phyloP scores from a whole-genome alignment of 2,329 filamentous ascomycete genomes.

The Penicillium sp. region DNA sequence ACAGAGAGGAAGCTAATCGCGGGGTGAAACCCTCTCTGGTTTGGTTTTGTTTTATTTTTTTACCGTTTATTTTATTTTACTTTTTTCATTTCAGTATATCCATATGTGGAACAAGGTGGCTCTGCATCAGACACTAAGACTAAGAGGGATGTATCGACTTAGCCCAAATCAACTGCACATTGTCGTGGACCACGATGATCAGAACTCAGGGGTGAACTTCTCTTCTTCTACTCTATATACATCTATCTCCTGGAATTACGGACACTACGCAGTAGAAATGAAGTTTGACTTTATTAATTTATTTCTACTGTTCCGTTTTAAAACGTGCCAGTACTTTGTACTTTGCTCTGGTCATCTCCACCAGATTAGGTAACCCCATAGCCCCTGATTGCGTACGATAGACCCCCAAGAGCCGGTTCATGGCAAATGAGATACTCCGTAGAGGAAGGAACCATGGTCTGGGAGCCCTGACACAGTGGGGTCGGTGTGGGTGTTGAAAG shows the following conservation, averaged over 20 bases:
- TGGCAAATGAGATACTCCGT: constrained; percentile 17
- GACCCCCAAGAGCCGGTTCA: constrained; percentile 18
- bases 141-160: constrained; percentile 25
- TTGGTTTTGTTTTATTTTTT: constrained; percentile 18
- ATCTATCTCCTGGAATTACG: neutral
- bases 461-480: constrained; percentile 25
- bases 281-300: neutral
- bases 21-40: constrained; percentile 34
- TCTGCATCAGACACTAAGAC: constrained; percentile 25
- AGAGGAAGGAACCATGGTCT: constrained; percentile 26
- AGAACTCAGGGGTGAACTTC: constrained; percentile 19
- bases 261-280: too few relatives aligned
- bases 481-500: constrained; percentile 15
- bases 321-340: neutral
- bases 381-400: constrained; percentile 27
- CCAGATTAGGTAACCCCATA: constrained; percentile 11
- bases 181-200: constrained; percentile 19
- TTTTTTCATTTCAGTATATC: constrained; percentile 13
- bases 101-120: constrained; percentile 25
- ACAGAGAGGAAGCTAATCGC: constrained; percentile 31
- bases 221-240: neutral
- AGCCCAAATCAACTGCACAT: constrained; percentile 22
- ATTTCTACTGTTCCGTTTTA: constrained; percentile 9
- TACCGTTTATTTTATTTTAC: constrained; percentile 9
- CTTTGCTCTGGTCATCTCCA: neutral